Base-by-base conservation (phyloP, 148 eudicot species). In the Pouteria glomerata region DNA sequence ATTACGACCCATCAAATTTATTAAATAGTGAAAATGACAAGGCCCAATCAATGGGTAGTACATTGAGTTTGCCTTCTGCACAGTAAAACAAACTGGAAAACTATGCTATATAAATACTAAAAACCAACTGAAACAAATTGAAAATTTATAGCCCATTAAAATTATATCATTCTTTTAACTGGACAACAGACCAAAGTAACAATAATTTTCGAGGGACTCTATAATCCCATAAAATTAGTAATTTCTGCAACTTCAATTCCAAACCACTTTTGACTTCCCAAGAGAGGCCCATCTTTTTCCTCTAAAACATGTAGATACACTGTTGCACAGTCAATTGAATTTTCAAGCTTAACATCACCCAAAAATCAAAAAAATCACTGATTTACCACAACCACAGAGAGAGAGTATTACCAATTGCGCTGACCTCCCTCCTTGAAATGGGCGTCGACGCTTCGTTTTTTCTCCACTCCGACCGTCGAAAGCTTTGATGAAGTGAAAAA, bases 371-470 rank as follows among this genome's bases (percentile, higher is more conserved):
- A 44, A 59, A 59, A 15, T 41, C 68, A 42, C 15, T 24, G 30
- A 19, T 66, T 14, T 0, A 5, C n/a, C 51, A 58, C 8, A 48
- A 57, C 11, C 23, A 42, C 8, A 41, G 66, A 65, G 19, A 33
- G 23, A 63, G 61, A 53, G 48, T 15, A 42, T 15, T 88, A 91
- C 98, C 98, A 94, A 73, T 94, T 89, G 51, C 98, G 88, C 65
- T 94, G 98, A 71, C 98, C 98, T 47, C 98, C 98, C 57, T 89
- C 96, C 78, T 91, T 94, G 77, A 87, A 91, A 5, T 89, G 97
- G 42, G 81, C 88, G 24, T 94, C 98, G 71, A 90, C 62, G 73
- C 71, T 85, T 23, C 82, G 82, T 73, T 94, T 94, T 80, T 81
- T 87, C 42, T 89, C 97, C 68, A 87, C 93, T 37, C 98, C 98